Evolutionary conservation across 208 protist genomes (phyloP), one percentile per base, ranked within the genome.

Genomic region (Wallacemonas sp.): DNA sequence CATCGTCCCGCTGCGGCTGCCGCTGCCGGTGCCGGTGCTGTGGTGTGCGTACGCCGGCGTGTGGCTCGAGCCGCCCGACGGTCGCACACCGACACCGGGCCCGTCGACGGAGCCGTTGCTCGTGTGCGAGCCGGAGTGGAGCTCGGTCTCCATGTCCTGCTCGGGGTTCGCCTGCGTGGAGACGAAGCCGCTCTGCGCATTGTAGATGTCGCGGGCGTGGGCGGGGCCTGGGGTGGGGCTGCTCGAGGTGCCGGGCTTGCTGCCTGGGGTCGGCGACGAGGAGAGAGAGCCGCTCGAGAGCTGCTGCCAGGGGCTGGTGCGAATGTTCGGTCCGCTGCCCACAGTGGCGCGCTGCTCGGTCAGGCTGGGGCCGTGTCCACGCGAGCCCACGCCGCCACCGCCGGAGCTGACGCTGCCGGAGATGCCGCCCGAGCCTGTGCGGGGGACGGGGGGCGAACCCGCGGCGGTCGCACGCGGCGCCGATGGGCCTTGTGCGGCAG

Each of bases 121-220:
- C 48, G 8, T 55, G 48, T 55, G 22, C 4, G 57, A 68, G 31
- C 33, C 29, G 23, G 49, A 14, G 31, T 46, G 16, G 32, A 12
- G 42, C 1, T 39, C 29, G 12, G 8, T n/a, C 31, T n/a, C 52
- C 0, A 7, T 14, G 26, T 1, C 11, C 3, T 59, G 31, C 3
- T 59, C 52, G n/a, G 28, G 59, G 20, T 52, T 28, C 1, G 22
- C 63, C 18, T 45, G 39, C 4, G 62, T 38, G 28, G 61, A 69
- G 16, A 81, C 70, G 33, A 81, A 81, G 8, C 76, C 76, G 7
- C 61, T 74, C 33, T 67, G 76, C 3, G 55, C 70, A 39, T 48
- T 71, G 70, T 77, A 81, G 22, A 77, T 52, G 36, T 57, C 65
- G 45, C 65, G 65, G 8, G 67, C 59, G 11, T 61, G 67, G n/a